A percentile compares a stretch with the other conserved stretches of the same genome.
phyloP scores from a whole-genome alignment of 1,139 yeast genomes.

The Oligophagozyma castellii region DNA sequence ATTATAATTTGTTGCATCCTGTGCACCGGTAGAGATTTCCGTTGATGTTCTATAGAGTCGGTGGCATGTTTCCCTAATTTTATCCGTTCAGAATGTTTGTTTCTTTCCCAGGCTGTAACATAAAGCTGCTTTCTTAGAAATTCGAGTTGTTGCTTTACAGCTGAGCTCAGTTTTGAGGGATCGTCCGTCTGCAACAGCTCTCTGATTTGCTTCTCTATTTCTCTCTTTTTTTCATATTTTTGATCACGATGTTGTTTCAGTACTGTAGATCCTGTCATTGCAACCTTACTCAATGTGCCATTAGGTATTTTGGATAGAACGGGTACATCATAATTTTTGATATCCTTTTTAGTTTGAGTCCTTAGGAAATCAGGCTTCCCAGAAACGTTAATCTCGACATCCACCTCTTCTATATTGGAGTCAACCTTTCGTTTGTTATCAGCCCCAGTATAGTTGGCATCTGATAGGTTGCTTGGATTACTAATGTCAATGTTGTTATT shows the following conservation, averaged over 20 bases:
- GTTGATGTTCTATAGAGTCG: conserved; percentile 43
- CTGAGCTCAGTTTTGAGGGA: conserved; percentile 25
- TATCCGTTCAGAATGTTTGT: conserved; percentile 27
- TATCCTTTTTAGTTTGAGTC: conserved; percentile 31
- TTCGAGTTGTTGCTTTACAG: conserved; percentile 8
- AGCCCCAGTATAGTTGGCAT: conserved; percentile 14
- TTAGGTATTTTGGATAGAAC: conserved; percentile 56
- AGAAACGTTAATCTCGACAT: conserved; percentile 51
- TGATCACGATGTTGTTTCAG: conserved; percentile 55
- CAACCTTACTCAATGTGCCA: conserved; percentile 67
- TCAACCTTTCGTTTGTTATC: conserved; percentile 4
- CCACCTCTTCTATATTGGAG: conserved; percentile 44
- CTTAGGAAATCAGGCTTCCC: conserved; percentile 61
- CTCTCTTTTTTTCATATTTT: conserved; percentile 37
- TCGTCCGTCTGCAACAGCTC: conserved; percentile 27
- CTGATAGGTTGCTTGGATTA: neutral
- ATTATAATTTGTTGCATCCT: conserved; percentile 48
- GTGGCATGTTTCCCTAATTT: conserved; percentile 43
- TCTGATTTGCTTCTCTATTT: conserved; percentile 26
- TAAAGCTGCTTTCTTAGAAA: conserved; percentile 20
- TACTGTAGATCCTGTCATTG: conserved; percentile 58
- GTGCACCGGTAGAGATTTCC: conserved; percentile 68
- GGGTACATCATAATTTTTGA: conserved; percentile 37
- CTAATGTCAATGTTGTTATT: conserved; percentile 16
- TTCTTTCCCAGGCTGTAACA: conserved; percentile 39